A percentile compares a stretch with the other conserved stretches of the same genome.
These are phyloP conservation scores for Boletales sp. DNA, from an alignment of 768 basidiomycete genomes.

Conservation along the genomic window DNA sequence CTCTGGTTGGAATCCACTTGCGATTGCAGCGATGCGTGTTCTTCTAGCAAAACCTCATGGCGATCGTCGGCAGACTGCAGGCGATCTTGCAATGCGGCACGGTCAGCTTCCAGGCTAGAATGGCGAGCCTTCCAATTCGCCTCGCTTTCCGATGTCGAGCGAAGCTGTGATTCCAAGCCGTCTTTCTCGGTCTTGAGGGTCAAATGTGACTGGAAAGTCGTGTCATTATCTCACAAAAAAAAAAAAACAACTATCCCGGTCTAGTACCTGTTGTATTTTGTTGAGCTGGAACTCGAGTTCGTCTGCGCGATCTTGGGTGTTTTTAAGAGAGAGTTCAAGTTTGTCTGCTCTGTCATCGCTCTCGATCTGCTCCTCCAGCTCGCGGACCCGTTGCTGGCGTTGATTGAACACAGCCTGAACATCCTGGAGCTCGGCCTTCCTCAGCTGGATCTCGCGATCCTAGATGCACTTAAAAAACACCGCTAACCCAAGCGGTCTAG, in stretches of 20 bases:
- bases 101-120: slow-evolving; percentile 42
- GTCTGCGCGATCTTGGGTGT: slow-evolving; percentile 77
- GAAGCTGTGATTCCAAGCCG: slow-evolving; percentile 45
- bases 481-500: not conserved
- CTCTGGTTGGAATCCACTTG: slow-evolving; percentile 45
- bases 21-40: slow-evolving; percentile 47
- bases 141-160: slow-evolving; percentile 39
- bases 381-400: slow-evolving; percentile 56
- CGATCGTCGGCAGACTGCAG: slow-evolving; percentile 44
- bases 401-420: slow-evolving; percentile 51
- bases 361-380: slow-evolving; percentile 79
- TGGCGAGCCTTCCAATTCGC: slow-evolving; percentile 47
- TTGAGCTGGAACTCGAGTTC: slow-evolving; percentile 81
- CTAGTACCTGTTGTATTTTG: slow-evolving; percentile 68
- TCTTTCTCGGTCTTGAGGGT: slow-evolving; percentile 63
- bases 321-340: slow-evolving; percentile 67
- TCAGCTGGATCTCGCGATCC: slow-evolving; percentile 76
- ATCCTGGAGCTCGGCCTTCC: slow-evolving; percentile 51
- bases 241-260: not conserved
- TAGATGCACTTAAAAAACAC: slow-evolving; percentile 16
- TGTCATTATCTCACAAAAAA: not conserved
- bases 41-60: slow-evolving; percentile 44
- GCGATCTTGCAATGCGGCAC: slow-evolving; percentile 38
- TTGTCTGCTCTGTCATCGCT: slow-evolving; percentile 78
- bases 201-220: slow-evolving; percentile 44